A percentile compares a stretch with the other conserved stretches of the same genome.
phyloP scores from a whole-genome alignment of 768 basidiomycete genomes.

The Lactifluus pinguis region DNA sequence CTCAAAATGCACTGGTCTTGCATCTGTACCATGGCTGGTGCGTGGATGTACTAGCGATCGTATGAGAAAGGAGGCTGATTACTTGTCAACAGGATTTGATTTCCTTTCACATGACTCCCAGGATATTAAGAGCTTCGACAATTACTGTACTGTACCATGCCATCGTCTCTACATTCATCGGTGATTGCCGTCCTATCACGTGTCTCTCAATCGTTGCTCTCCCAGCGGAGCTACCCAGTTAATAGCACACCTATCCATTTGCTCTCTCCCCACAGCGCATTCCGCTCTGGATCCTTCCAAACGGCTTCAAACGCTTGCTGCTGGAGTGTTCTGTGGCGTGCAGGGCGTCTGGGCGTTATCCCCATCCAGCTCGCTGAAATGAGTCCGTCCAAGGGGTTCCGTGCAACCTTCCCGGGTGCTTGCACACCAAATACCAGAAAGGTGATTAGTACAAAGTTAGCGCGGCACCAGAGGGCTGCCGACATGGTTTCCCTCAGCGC shows the following conservation, averaged over 20 bases:
- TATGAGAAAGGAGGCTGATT: neutral
- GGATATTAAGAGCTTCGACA: conserved; percentile 28
- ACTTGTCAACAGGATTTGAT: conserved; percentile 32
- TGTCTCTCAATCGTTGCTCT: conserved; percentile 5
- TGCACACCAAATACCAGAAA: conserved; percentile 38
- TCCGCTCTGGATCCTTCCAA: conserved; percentile 39
- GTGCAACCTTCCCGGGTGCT: conserved; percentile 38
- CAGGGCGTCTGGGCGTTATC: conserved; percentile 31
- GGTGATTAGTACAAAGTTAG: too few relatives aligned
- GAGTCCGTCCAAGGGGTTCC: conserved; percentile 38
- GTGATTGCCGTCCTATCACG: conserved; percentile 27
- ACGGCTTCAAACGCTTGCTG: conserved; percentile 31
- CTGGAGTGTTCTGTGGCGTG: conserved; percentile 41
- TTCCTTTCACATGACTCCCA: conserved; percentile 45
- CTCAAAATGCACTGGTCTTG: conserved; percentile 65
- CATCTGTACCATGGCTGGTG: conserved; percentile 74
- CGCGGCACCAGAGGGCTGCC: too few relatives aligned
- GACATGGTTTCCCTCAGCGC: conserved; percentile 33
- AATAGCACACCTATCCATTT: neutral
- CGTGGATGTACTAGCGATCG: neutral
- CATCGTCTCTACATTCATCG: conserved; percentile 38
- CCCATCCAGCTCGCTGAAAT: conserved; percentile 41
- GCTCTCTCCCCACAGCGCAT: conserved; percentile 23
- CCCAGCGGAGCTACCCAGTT: too few relatives aligned
- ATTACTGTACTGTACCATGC: conserved; percentile 20